Conservation (phyloP, 257 asterid species). For the Thymus quinquecostatus region DNA sequence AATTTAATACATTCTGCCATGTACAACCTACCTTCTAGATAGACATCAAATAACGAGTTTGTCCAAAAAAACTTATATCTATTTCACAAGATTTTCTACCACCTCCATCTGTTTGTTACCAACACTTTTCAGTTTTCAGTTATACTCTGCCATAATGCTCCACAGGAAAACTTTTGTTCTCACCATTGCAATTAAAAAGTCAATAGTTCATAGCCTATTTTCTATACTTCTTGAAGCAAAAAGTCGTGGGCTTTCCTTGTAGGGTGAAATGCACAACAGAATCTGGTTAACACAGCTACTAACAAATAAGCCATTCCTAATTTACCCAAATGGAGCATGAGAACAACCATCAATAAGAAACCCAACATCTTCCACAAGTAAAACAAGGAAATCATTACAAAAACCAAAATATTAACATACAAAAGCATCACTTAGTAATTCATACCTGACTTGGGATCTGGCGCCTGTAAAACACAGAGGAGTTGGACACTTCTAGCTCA, state of each 20-base stretch:
- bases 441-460: constrained; percentile 89
- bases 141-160: neutral
- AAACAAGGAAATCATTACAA: constrained; percentile 14
- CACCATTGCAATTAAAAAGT: constrained; percentile 1
- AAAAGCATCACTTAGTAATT: constrained; percentile 27
- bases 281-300: constrained; percentile 13
- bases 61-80: neutral
- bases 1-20: constrained; percentile 7
- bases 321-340: constrained; percentile 7
- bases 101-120: neutral
- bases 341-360: neutral
- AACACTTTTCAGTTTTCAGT: neutral
- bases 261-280: neutral
- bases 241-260: neutral
- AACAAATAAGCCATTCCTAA: constrained; percentile 20
- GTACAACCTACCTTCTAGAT: neutral
- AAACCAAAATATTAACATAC: constrained; percentile 19
- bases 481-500: constrained; percentile 57
- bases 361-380: neutral
- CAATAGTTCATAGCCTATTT: constrained; percentile 9
- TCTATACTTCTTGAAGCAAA: constrained; percentile 2
- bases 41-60: neutral
- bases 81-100: neutral
- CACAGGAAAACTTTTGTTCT: constrained; percentile 3
- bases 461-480: constrained; percentile 76